Evolutionary conservation across 352 stramenopile genomes (phyloP).

Genomic region (Globisporangium canariense): DNA sequence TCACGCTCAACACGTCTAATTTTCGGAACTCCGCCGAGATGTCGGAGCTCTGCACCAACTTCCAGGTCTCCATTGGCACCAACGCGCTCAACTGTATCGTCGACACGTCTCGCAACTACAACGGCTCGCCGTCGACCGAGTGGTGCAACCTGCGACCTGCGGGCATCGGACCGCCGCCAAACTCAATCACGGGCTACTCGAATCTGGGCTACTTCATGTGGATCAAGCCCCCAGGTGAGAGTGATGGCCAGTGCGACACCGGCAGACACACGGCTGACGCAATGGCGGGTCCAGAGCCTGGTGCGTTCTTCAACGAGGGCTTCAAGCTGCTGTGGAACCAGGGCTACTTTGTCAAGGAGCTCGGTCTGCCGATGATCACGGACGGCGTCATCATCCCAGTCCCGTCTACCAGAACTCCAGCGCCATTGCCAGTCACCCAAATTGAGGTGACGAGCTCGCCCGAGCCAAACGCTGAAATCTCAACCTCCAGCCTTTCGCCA

Average conservation of each 20-base stretch:
- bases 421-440: too few relatives aligned
- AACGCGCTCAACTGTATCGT: conserved; percentile 49
- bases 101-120: conserved; percentile 56
- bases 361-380: conserved; percentile 32
- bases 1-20: conserved; percentile 79
- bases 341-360: conserved; percentile 48
- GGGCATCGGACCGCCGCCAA: conserved; percentile 46
- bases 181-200: conserved; percentile 33
- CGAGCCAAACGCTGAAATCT: too few relatives aligned
- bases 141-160: conserved; percentile 51
- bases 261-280: conserved; percentile 34
- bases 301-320: conserved; percentile 48
- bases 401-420: too few relatives aligned
- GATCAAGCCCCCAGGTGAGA: conserved; percentile 68
- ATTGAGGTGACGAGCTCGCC: too few relatives aligned
- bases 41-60: conserved; percentile 49
- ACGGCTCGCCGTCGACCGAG: conserved; percentile 23
- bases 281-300: conserved; percentile 46
- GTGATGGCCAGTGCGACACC: conserved; percentile 45
- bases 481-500: too few relatives aligned
- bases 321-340: conserved; percentile 71
- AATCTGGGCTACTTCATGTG: conserved; percentile 76
- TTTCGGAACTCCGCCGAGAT: conserved; percentile 41
- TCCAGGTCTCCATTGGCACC: conserved; percentile 44
- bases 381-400: not conserved